A percentile compares a stretch with the other conserved stretches of the same genome.
phyloP scores from a whole-genome alignment of 306 rosid species.

The Cucurbita maxima region DNA sequence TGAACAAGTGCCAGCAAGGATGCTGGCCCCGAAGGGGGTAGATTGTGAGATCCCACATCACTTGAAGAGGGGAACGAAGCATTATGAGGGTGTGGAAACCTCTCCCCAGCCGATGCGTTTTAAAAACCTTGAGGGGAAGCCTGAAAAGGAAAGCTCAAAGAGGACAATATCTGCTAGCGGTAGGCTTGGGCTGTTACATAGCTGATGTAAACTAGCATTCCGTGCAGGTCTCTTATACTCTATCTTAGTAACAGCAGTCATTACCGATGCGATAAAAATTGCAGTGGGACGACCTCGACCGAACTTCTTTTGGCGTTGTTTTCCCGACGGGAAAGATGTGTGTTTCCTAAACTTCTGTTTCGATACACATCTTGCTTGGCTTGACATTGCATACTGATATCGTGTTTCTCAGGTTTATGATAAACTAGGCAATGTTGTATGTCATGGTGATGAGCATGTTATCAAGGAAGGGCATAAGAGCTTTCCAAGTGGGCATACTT shows the following conservation, averaged over 20 bases:
- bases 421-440: conserved; percentile 56
- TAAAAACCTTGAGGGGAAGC: no score
- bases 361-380: background rate
- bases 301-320: conserved; percentile 91
- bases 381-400: background rate
- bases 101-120: no score
- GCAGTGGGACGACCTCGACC: conserved; percentile 97
- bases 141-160: no score
- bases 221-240: conserved; percentile 62
- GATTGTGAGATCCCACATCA: no score
- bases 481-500: conserved; percentile 91
- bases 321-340: conserved; percentile 94
- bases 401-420: conserved; percentile 47
- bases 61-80: no score
- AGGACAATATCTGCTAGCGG: no score
- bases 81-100: no score
- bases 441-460: conserved; percentile 48
- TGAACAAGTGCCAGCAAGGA: no score
- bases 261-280: conserved; percentile 65
- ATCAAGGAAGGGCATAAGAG: conserved; percentile 87
- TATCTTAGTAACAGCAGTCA: conserved; percentile 44
- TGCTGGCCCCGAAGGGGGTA: no score
- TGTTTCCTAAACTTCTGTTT: conserved; percentile 8
- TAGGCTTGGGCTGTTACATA: background rate
- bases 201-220: background rate